These are phyloP conservation scores for Borovskyia barvae DNA, from an alignment of 208 protist species.

Conservation along the genomic window DNA sequence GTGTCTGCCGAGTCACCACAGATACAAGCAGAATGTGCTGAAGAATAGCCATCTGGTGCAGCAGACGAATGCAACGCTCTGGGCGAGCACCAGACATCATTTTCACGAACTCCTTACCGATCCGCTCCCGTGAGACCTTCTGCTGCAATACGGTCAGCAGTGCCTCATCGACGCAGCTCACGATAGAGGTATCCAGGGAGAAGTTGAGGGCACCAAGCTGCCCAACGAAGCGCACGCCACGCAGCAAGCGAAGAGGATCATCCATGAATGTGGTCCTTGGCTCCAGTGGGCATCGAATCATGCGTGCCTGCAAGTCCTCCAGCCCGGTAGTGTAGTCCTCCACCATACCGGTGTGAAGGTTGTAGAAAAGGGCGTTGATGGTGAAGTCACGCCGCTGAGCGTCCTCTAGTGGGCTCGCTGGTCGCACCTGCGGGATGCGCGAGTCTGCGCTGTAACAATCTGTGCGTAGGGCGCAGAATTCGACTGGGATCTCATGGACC, in stretches of 20 bases:
- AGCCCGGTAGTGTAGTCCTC: constrained; percentile 96
- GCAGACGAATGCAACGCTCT: constrained; percentile 59
- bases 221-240: constrained; percentile 91
- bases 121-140: constrained; percentile 85
- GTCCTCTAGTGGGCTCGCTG: constrained; percentile 92
- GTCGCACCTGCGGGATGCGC: constrained; percentile 90
- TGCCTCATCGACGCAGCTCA: constrained; percentile 40
- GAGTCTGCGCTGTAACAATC: constrained; percentile 92
- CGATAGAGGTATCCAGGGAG: constrained; percentile 59
- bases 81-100: constrained; percentile 64
- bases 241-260: constrained; percentile 94
- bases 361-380: constrained; percentile 99
- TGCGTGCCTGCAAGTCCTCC: constrained; percentile 76
- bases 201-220: constrained; percentile 88
- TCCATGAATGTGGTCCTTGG: constrained; percentile 86
- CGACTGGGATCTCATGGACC: constrained; percentile 88
- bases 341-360: constrained; percentile 93
- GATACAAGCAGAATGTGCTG: constrained; percentile 63
- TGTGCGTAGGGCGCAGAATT: constrained; percentile 96
- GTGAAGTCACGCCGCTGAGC: constrained; percentile 97
- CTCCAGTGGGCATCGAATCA: constrained; percentile 91
- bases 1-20: constrained; percentile 42
- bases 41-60: constrained; percentile 57
- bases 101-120: constrained; percentile 84
- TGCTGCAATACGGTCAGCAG: constrained; percentile 54